Evolutionary conservation across 73 alveolate genomes (phyloP).

Genomic region (Paramecium pentaurelia): DNA sequence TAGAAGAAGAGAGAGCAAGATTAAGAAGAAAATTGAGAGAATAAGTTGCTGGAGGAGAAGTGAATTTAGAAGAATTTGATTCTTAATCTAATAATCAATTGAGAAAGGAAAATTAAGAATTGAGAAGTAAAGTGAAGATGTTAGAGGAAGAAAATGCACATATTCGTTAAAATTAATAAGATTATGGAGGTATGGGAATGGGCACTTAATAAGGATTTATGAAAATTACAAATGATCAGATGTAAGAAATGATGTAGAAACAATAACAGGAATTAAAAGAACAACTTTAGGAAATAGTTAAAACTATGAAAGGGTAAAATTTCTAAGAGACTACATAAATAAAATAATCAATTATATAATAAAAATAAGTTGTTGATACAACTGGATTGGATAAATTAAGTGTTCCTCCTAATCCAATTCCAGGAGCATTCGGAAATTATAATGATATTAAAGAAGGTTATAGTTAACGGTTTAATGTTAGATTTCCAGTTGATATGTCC

Average conservation of each 20-base stretch:
- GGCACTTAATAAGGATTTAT: neutral
- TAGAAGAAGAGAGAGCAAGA: conserved; percentile 88
- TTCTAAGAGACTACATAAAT: neutral
- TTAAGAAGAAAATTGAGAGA: conserved; percentile 55
- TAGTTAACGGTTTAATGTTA: conserved; percentile 68
- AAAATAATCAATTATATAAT: neutral
- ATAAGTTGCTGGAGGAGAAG: conserved; percentile 46
- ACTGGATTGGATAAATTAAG: neutral
- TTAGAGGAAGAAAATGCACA: neutral
- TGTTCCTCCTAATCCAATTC: conserved; percentile 52
- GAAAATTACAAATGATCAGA: neutral
- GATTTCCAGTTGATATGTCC: conserved; percentile 64
- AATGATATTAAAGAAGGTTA: conserved; percentile 69
- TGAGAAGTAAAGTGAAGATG: neutral
- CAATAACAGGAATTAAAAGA: neutral
- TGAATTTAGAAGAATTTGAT: neutral
- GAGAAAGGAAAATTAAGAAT: neutral
- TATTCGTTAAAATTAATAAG: neutral
- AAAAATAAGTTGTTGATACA: neutral
- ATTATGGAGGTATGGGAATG: neutral
- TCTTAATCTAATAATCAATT: neutral
- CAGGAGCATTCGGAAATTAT: conserved; percentile 61
- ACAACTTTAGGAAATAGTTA: neutral
- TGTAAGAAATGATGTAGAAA: neutral
- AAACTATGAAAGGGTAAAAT: neutral